phyloP scores from a whole-genome alignment of 2,329 filamentous ascomycete genomes.

The Phaeosphaeriaceae sp. region DNA sequence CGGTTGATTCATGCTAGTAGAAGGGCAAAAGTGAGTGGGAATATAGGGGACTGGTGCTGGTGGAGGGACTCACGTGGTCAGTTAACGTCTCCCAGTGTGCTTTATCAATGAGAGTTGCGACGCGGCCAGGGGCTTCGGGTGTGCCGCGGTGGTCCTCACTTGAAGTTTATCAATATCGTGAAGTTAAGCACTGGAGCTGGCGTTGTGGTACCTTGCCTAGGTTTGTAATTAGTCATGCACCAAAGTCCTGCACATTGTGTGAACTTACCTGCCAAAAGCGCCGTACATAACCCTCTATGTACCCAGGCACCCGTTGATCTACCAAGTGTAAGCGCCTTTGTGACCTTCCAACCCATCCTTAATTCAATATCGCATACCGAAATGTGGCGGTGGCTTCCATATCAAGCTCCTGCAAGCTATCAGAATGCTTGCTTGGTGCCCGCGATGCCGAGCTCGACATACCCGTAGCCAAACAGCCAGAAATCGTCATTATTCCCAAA shows the following conservation, averaged over 20 bases:
- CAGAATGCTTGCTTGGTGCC: background rate
- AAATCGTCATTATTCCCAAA: constrained; percentile 67
- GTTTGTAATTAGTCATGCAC: constrained; percentile 22
- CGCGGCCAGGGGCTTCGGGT: constrained; percentile 82
- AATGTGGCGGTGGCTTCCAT: constrained; percentile 97
- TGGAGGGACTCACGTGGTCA: constrained; percentile 60
- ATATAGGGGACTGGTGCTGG: constrained; percentile 32
- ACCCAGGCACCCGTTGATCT: constrained; percentile 88
- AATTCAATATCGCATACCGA: constrained; percentile 67
- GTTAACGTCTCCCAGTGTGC: constrained; percentile 79
- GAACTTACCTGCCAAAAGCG: constrained; percentile 93
- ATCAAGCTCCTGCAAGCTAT: constrained; percentile 76
- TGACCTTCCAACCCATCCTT: too few species aligned
- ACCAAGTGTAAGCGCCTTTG: too few species aligned
- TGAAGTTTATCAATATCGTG: constrained; percentile 5
- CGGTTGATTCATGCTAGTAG: constrained; percentile 56
- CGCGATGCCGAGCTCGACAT: constrained; percentile 51
- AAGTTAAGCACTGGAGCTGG: constrained; percentile 3
- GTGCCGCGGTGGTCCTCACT: constrained; percentile 97
- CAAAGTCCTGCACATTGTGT: background rate
- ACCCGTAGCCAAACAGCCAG: constrained; percentile 97
- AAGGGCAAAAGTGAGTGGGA: background rate
- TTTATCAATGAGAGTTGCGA: constrained; percentile 89
- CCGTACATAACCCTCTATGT: constrained; percentile 91
- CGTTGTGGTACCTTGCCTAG: constrained; percentile 44